These are phyloP conservation scores for Escovopsis sp. DNA, from an alignment of 2,329 filamentous ascomycete genomes.

Conservation along the genomic window DNA sequence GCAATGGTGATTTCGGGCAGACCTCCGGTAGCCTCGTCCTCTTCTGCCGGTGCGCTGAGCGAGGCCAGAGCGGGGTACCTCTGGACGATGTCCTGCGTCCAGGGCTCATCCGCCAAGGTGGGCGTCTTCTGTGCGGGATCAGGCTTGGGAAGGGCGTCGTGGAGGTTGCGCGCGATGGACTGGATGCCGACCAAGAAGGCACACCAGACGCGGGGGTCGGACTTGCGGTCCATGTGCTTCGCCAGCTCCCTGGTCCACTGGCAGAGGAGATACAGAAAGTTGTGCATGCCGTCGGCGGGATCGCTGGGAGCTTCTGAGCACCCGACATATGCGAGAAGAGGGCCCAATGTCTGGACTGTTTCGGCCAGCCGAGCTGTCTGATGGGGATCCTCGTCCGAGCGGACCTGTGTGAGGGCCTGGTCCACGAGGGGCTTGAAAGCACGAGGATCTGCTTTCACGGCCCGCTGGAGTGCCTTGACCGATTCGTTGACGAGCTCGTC, in stretches of 20 bases:
- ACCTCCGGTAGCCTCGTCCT: not conserved
- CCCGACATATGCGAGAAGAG: conserved; percentile 32
- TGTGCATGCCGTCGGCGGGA: conserved; percentile 15
- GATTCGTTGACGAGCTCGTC: conserved; percentile 27
- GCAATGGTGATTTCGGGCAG: conserved; percentile 8
- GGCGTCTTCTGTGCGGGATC: conserved; percentile 10
- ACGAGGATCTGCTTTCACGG: conserved; percentile 19
- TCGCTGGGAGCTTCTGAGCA: conserved; percentile 25
- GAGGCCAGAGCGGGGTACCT: conserved; percentile 15
- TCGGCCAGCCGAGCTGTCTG: conserved; percentile 10
- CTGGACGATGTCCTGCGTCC: conserved; percentile 12
- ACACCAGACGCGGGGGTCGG: conserved; percentile 20
- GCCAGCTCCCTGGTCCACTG: conserved; percentile 21
- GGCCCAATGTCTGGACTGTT: conserved; percentile 22
- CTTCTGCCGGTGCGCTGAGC: conserved; percentile 6
- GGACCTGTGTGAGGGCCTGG: conserved; percentile 13
- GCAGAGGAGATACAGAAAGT: conserved; percentile 25
- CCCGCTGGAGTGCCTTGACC: conserved; percentile 24
- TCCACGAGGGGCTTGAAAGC: conserved; percentile 21
- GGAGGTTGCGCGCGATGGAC: conserved; percentile 20
- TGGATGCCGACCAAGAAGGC: conserved; percentile 23
- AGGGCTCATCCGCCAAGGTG: conserved; percentile 7
- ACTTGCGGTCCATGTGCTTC: conserved; percentile 18
- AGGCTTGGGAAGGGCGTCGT: conserved; percentile 23
- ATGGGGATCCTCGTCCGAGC: conserved; percentile 8